Base-by-base conservation (phyloP, 2,329 filamentous ascomycete species). In the Aspergillus puulaauensis region DNA sequence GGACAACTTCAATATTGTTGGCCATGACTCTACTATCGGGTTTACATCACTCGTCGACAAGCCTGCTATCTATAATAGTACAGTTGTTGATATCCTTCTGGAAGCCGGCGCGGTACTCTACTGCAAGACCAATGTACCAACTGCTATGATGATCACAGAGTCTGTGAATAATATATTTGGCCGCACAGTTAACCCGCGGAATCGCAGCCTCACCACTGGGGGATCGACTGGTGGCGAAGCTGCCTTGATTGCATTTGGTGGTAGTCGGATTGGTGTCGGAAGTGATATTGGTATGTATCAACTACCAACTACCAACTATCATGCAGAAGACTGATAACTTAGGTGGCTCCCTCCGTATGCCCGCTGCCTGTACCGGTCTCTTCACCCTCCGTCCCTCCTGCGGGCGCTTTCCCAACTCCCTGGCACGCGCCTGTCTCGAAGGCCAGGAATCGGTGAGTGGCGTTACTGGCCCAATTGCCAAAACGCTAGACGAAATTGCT, bases 381-480 rank as follows among this genome's bases (percentile, higher is more conserved):
- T 77, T 73, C 62, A 73, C 74, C 2, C 62, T 77, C 40, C 76
- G 77, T 47, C 74, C 75, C 6, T 74, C 71, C 3, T 73, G 72
- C 54, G 75, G 75, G 47, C 67, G 74, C 15, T 75, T 77, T 58
- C 75, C 75, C 40, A 68, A 70, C 35, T 74, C 56, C 17, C 56
- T 56, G 9, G 62, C 63, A 1, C 73, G 83, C 43, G 85, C 83
- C 1, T 85, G 85, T 9, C 79, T 89, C 70, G 80, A 83, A 1
- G 86, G 86, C 2, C 86, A 89, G 66, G 86, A 89, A 69, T 83
- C 85, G 2, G 82, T 89, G 0, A 77, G 79, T 52, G 85, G 83
- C 19, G 84, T 88, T 33, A 87, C 87, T 61, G 86, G 87, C 0
- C 86, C 86, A 0, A 78, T 90, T 77, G 80, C 82, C 1, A 77